Base-by-base conservation (phyloP, 1,139 yeast species). In the Taphrina deformans region DNA sequence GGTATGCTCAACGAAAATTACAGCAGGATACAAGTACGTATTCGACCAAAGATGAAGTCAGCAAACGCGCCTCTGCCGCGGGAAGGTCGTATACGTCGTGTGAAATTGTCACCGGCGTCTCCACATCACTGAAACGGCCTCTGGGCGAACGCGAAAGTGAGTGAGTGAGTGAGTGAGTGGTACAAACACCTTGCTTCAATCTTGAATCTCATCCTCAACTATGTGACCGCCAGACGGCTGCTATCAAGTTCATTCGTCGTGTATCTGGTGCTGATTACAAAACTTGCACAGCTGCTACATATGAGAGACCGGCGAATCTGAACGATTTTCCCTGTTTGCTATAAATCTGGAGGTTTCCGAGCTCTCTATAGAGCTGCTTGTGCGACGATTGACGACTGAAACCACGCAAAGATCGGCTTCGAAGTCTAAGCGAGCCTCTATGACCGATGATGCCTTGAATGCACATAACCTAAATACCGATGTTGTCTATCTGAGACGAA, bases 351-450 rank as follows among this genome's bases (percentile, higher is more conserved):
- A 48, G 35, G 23, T 16, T 18, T 24, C 59, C 35, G 61, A 55
- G 50, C 52, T 55, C 21, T 55, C 52, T n/a, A 29, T 55, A 18
- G 52, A 41, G 40, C 52, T 55, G 16, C 51, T 41, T 21, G 61
- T 55, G 23, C 61, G 61, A n/a, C 40, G 61, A n/a, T 44, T 55
- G 27, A 29, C 31, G 35, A n/a, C 16, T n/a, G 52, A 55, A n/a
- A 27, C 40, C 21, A 5, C 27, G 2, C 33, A 48, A 5, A 16
- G 2, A 9, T 16, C 35, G 16, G 9, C 4, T 6, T 6, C 14
- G 12, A 14, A 6, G 53, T 12, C 35, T 10, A 41, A 23, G 16
- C 10, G 44, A 51, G n/a, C 29, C 5, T 31, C 44, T 7, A 31
- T 31, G 44, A 29, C 29, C 26, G 23, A 2, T 10, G n/a, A 16